Percentiles rank a stretch among this genome's conserved stretches.
phyloP scores from a whole-genome alignment of 2,329 filamentous ascomycete genomes.

The Cryphonectria nitschkei region DNA sequence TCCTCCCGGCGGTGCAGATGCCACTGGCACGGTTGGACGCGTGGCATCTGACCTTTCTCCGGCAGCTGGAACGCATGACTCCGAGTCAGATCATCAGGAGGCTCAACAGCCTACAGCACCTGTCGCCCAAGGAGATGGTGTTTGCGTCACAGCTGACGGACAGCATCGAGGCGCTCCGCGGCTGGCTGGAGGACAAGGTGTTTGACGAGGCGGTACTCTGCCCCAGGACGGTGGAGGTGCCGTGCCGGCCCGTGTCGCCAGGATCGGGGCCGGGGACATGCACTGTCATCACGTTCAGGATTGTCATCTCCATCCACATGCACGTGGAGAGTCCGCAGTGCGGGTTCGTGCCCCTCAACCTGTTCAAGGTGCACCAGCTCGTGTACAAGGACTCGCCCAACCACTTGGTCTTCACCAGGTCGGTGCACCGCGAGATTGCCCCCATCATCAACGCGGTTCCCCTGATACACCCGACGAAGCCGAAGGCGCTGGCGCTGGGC shows the following conservation, averaged over 20 bases:
- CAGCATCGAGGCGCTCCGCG: constrained; percentile 45
- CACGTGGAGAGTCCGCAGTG: constrained; percentile 48
- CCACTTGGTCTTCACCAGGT: constrained; percentile 62
- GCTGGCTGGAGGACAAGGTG: constrained; percentile 48
- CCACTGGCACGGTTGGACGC: constrained; percentile 56
- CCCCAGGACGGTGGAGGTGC: constrained; percentile 47
- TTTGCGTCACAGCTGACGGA: constrained; percentile 52
- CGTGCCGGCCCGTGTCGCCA: constrained; percentile 39
- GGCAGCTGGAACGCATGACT: constrained; percentile 50
- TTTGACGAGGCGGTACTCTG: constrained; percentile 52
- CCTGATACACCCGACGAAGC: constrained; percentile 28
- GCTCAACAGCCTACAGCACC: constrained; percentile 43
- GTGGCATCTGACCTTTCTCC: constrained; percentile 59
- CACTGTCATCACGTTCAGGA: constrained; percentile 48
- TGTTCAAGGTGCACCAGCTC: constrained; percentile 60
- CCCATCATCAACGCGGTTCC: constrained; percentile 46
- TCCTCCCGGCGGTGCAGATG: constrained; percentile 63
- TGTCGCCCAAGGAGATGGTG: constrained; percentile 44
- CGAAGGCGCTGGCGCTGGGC: constrained; percentile 19
- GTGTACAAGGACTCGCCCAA: constrained; percentile 58
- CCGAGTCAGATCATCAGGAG: constrained; percentile 45
- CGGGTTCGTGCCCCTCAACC: constrained; percentile 52
- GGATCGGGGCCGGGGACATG: constrained; percentile 34
- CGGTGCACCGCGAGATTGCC: constrained; percentile 64
- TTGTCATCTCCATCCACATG: constrained; percentile 53